These are phyloP conservation scores for Paspalum vaginatum DNA, from an alignment of 176 grass and related monocot species.

Conservation along the genomic window DNA sequence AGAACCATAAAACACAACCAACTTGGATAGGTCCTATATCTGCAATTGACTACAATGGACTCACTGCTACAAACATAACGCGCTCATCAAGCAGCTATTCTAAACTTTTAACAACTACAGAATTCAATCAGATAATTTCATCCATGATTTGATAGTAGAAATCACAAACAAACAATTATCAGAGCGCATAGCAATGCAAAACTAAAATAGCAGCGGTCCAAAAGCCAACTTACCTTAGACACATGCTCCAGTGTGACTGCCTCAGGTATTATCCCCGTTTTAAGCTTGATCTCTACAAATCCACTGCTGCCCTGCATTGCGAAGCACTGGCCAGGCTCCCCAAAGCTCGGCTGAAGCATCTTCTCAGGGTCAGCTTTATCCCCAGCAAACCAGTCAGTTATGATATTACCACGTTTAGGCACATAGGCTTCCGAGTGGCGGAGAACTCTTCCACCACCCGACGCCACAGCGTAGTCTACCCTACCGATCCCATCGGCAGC, in stretches of 20 bases:
- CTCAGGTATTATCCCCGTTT: constrained; percentile 65
- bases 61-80: constrained; percentile 4
- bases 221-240: constrained; percentile 62
- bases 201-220: neutral
- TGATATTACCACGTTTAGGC: constrained; percentile 29
- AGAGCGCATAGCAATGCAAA: neutral
- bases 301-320: constrained; percentile 70
- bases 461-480: constrained; percentile 77
- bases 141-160: neutral
- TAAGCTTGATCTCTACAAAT: constrained; percentile 83
- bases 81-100: neutral
- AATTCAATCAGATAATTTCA: neutral
- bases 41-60: neutral
- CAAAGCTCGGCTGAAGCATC: constrained; percentile 89
- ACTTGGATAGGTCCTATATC: neutral
- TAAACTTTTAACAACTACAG: neutral
- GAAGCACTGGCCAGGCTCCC: constrained; percentile 93
- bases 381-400: neutral
- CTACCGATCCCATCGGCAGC: constrained; percentile 89
- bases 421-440: constrained; percentile 64
- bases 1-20: neutral
- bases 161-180: neutral
- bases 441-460: constrained; percentile 73
- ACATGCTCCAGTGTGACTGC: constrained; percentile 92
- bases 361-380: constrained; percentile 51